These are phyloP conservation scores for Flueggea neowawraea DNA, from an alignment of 441 rosid genomes.

Conservation along the genomic window DNA sequence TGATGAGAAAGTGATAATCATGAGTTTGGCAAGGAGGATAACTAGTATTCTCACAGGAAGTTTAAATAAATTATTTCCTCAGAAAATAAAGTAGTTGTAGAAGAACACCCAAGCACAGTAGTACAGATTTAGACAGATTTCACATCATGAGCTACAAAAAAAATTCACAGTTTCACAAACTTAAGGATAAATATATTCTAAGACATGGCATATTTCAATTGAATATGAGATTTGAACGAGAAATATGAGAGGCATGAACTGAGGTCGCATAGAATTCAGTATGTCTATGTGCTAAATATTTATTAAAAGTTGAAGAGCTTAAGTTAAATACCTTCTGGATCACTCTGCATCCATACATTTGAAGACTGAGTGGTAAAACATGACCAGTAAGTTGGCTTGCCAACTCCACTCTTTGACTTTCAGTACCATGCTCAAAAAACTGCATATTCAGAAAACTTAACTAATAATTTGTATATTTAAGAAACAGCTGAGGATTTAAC, in stretches of 20 bases:
- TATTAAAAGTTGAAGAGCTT: background rate
- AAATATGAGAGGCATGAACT: background rate
- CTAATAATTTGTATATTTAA: constrained; percentile 1
- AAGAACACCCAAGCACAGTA: too few species aligned
- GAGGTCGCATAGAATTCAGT: background rate
- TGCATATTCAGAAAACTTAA: constrained; percentile 34
- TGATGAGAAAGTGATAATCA: too few species aligned
- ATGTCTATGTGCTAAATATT: background rate
- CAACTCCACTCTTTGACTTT: constrained; percentile 70
- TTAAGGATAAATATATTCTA: background rate
- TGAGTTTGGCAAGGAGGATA: too few species aligned
- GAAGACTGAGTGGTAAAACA: constrained; percentile 84
- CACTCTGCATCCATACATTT: constrained; percentile 99
- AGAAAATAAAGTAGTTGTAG: too few species aligned
- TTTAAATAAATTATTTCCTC: too few species aligned
- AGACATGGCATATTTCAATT: background rate
- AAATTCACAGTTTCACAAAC: too few species aligned
- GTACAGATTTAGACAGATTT: too few species aligned
- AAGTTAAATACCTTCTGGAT: constrained; percentile 74
- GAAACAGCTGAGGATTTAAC: constrained; percentile 8
- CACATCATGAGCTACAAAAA: too few species aligned
- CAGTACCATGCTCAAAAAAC: constrained; percentile 92
- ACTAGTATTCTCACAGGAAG: too few species aligned
- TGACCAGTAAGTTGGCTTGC: constrained; percentile 78
- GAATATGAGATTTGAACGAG: background rate